Evolutionary conservation across 257 asterid genomes (phyloP).

Genomic region (Nyctanthes arbortristis): DNA sequence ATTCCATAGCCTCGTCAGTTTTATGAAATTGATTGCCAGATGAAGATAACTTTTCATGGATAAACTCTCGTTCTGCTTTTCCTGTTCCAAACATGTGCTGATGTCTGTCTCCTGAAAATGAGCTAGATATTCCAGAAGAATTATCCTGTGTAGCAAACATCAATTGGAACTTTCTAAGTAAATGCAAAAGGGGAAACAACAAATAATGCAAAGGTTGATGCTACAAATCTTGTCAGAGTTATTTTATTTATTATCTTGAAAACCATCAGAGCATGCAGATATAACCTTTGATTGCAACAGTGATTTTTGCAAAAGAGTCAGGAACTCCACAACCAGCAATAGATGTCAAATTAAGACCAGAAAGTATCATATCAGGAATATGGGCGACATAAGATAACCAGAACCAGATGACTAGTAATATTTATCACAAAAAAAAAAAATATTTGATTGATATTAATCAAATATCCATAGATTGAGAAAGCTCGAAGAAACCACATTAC

Average conservation of each 20-base stretch:
- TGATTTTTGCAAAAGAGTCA: not conserved
- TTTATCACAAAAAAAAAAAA: not conserved
- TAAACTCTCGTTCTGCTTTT: constrained; percentile 22
- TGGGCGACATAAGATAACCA: constrained; percentile 3
- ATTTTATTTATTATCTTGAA: not conserved
- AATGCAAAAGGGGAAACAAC: constrained; percentile 12
- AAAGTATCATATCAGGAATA: not conserved
- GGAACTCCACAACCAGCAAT: not conserved
- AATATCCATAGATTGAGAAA: constrained; percentile 2
- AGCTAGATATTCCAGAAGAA: constrained; percentile 21
- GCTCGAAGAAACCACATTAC: not conserved
- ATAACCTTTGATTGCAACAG: not conserved
- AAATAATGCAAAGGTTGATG: no score
- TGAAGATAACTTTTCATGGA: constrained; percentile 19
- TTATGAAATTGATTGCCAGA: constrained; percentile 26
- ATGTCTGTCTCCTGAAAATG: constrained; percentile 14
- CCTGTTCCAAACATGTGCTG: constrained; percentile 27
- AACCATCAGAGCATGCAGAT: constrained; percentile 13
- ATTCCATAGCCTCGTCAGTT: constrained; percentile 22
- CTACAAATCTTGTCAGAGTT: not conserved
- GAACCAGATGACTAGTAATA: not conserved
- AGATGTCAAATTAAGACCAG: not conserved
- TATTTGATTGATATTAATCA: not conserved
- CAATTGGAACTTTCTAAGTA: constrained; percentile 23
- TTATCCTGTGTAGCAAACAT: constrained; percentile 41